Conservation (phyloP, 306 rosid species). For the Elaeagnus macrophylla region DNA sequence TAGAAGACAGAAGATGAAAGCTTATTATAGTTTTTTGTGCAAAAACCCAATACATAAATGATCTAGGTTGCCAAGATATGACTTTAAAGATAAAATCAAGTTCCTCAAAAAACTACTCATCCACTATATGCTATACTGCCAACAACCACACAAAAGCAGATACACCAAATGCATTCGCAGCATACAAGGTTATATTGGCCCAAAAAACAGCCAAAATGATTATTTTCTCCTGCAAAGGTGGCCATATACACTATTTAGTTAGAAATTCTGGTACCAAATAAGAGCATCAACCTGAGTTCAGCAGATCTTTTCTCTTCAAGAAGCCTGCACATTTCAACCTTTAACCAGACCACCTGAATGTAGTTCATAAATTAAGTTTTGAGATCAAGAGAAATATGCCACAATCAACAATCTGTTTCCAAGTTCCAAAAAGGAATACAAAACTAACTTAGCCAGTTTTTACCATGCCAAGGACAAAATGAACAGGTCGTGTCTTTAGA, state of each 20-base stretch:
- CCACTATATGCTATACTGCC: no score
- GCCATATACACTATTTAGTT: neutral
- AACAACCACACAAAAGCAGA: neutral
- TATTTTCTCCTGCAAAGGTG: neutral
- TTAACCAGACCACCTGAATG: slow-evolving; percentile 80
- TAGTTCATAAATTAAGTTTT: slow-evolving; percentile 21
- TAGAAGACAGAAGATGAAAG: neutral
- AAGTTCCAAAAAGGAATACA: slow-evolving; percentile 1
- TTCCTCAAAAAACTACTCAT: no score
- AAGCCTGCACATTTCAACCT: slow-evolving; percentile 74
- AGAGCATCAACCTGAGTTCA: slow-evolving; percentile 58
- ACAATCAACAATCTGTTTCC: neutral
- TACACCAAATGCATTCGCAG: neutral
- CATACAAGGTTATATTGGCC: neutral
- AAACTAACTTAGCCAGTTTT: neutral
- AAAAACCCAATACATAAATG: slow-evolving; percentile 1
- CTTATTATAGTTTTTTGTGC: neutral
- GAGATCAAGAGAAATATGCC: slow-evolving; percentile 11
- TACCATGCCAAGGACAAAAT: neutral
- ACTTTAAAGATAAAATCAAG: neutral
- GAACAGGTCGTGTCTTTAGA: neutral
- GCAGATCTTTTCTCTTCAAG: slow-evolving; percentile 91
- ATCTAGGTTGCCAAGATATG: neutral
- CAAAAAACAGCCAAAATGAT: no score
- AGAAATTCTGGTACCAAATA: slow-evolving; percentile 2